These are phyloP conservation scores for Kokia cookei DNA, from an alignment of 441 rosid species.

Conservation along the genomic window DNA sequence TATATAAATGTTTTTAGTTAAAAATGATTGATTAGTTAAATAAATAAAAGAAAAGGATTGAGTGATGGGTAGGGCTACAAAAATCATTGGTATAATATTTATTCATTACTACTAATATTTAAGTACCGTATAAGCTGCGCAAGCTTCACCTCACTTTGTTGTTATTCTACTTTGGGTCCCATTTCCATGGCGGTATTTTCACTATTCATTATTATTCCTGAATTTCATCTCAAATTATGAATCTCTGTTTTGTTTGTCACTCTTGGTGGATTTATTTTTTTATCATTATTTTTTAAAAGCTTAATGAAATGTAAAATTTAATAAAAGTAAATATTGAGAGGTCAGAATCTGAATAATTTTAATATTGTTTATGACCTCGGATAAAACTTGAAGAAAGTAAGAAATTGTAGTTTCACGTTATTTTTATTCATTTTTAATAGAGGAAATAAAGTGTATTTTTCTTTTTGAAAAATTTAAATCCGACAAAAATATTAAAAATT, in stretches of 20 bases:
- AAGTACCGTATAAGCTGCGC: background rate
- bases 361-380: too few relatives aligned
- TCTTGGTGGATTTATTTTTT: too few relatives aligned
- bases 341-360: too few relatives aligned
- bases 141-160: background rate
- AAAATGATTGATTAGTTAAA: background rate
- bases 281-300: too few relatives aligned
- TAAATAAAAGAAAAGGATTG: background rate
- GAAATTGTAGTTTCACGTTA: too few relatives aligned
- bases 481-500: too few relatives aligned
- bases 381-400: too few relatives aligned
- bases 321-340: too few relatives aligned
- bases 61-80: background rate
- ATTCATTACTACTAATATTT: background rate
- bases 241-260: background rate
- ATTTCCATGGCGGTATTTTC: background rate
- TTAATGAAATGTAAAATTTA: too few relatives aligned
- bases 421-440: too few relatives aligned
- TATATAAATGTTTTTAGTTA: background rate
- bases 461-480: too few relatives aligned
- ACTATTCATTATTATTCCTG: background rate
- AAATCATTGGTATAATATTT: background rate
- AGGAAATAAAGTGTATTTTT: too few relatives aligned
- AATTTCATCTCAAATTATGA: background rate
- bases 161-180: background rate